phyloP scores from a whole-genome alignment of 345 rosid genomes.

The Populus deltoides region DNA sequence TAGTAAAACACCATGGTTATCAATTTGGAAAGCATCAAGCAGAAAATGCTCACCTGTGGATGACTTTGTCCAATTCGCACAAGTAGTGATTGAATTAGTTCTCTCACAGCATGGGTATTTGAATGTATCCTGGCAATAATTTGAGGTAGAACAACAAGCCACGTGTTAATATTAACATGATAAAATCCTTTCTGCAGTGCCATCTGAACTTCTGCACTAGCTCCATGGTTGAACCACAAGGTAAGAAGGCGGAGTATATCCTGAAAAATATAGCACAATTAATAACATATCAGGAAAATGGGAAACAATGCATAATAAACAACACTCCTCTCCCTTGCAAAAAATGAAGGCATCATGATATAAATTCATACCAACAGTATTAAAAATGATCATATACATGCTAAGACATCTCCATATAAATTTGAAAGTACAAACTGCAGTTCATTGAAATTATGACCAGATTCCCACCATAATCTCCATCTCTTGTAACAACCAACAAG shows the following conservation, averaged over 20 bases:
- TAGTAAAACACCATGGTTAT: neutral
- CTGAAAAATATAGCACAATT: conserved; percentile 42
- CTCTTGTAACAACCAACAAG: neutral
- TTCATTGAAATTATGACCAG: neutral
- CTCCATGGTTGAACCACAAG: conserved; percentile 98
- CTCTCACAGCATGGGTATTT: conserved; percentile 88
- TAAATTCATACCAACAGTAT: neutral
- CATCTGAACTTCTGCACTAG: conserved; percentile 79
- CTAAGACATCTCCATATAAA: neutral
- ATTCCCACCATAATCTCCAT: neutral
- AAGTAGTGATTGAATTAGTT: conserved; percentile 86
- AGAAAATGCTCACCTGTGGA: conserved; percentile 75
- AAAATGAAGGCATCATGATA: neutral
- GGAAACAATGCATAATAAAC: neutral
- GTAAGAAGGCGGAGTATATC: conserved; percentile 98
- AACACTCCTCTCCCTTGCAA: neutral
- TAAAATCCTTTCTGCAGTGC: conserved; percentile 81
- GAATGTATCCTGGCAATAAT: conserved; percentile 99
- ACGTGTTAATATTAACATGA: conserved; percentile 89
- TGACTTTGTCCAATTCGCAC: conserved; percentile 92
- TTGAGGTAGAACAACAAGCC: conserved; percentile 97
- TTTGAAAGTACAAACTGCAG: neutral
- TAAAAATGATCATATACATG: neutral
- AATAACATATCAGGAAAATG: neutral
- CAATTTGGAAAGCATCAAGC: neutral